A percentile compares a stretch with the other conserved stretches of the same genome.
These are phyloP conservation scores for Sechiopsis laciniata DNA, from an alignment of 306 rosid genomes.

Conservation along the genomic window DNA sequence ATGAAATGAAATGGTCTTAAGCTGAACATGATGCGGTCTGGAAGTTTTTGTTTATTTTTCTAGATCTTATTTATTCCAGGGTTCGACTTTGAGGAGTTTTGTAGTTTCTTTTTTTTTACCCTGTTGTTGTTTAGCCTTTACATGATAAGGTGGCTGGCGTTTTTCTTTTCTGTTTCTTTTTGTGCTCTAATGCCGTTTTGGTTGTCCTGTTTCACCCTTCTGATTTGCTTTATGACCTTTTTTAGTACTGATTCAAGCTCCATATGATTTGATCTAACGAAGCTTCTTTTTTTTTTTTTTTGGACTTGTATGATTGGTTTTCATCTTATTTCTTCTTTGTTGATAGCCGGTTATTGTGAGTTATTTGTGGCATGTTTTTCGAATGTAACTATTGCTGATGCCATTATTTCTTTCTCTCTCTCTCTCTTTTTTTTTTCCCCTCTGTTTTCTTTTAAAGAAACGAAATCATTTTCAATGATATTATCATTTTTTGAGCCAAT, in stretches of 20 bases:
- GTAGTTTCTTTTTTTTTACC: neutral
- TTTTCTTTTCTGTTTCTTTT: neutral
- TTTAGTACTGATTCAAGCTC: neutral
- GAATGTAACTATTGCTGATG: neutral
- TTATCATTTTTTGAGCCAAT: too few species aligned
- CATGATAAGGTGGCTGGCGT: neutral
- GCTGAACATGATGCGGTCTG: neutral
- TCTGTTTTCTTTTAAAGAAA: too few species aligned
- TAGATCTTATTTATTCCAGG: neutral
- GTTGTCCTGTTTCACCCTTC: neutral
- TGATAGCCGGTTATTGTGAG: neutral
- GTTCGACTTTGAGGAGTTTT: neutral
- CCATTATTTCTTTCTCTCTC: neutral
- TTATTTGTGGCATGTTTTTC: neutral
- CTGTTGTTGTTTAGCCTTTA: neutral
- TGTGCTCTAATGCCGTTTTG: neutral
- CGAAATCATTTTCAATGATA: too few species aligned
- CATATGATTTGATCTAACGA: conserved; percentile 4
- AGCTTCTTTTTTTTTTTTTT: too few species aligned
- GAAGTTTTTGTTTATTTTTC: neutral
- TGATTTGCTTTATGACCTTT: neutral
- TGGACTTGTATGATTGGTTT: neutral
- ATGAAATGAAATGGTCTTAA: neutral
- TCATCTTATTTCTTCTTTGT: neutral
- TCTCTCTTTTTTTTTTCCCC: too few species aligned